These are phyloP conservation scores for Eustoma russellianum DNA, from an alignment of 257 asterid species.

Conservation along the genomic window DNA sequence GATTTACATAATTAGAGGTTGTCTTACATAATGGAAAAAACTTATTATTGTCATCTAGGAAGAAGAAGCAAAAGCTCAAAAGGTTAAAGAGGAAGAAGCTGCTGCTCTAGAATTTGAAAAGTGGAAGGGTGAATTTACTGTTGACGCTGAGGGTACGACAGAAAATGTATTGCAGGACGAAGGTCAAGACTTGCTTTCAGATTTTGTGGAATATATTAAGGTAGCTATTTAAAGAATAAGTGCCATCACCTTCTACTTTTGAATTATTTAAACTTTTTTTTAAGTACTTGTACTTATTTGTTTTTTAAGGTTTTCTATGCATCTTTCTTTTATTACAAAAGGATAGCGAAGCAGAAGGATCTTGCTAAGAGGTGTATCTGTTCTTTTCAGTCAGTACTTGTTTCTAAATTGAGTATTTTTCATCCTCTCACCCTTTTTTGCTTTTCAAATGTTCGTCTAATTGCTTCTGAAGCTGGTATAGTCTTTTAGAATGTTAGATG, in stretches of 20 bases:
- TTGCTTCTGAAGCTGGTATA: neutral
- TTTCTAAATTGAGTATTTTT: too few species aligned
- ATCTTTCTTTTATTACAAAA: neutral
- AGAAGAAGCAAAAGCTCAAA: constrained; percentile 83
- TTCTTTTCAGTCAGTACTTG: too few species aligned
- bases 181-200: constrained; percentile 67
- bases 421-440: too few species aligned
- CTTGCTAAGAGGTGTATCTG: too few species aligned
- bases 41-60: constrained; percentile 45
- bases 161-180: constrained; percentile 82
- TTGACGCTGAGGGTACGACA: constrained; percentile 95
- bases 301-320: neutral
- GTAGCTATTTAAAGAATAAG: constrained; percentile 19
- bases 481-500: neutral
- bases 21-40: constrained; percentile 2
- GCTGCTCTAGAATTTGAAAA: constrained; percentile 87
- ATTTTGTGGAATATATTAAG: constrained; percentile 94
- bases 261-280: neutral
- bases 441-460: too few species aligned
- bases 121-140: constrained; percentile 91
- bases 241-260: neutral
- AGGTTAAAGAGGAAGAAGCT: constrained; percentile 90
- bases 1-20: neutral
- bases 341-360: too few species aligned
- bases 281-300: neutral